Percentiles rank a stretch among this genome's conserved stretches.
These are phyloP conservation scores for Yamadazyma epiphylla DNA, from an alignment of 1,139 yeast genomes.

Conservation along the genomic window DNA sequence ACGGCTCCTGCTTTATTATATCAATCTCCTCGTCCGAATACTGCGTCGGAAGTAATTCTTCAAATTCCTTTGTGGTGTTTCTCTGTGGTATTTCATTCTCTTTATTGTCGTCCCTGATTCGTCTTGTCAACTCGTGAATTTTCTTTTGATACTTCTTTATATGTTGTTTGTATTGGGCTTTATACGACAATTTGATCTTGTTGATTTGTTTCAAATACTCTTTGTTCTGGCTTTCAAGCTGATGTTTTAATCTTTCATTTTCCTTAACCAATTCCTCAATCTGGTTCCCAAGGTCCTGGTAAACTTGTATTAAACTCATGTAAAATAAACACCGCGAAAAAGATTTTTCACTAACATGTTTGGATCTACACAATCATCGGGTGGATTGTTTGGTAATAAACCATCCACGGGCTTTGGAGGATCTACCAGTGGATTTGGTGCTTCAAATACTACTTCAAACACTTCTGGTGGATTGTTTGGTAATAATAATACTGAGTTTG, in stretches of 20 bases:
- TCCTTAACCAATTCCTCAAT: conserved; percentile 4
- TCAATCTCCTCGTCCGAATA: background rate
- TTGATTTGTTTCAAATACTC: conserved; percentile 6
- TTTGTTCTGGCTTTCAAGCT: conserved; percentile 4
- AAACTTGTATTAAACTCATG: conserved; percentile 2
- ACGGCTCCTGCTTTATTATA: too few relatives aligned
- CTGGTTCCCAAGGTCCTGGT: conserved; percentile 8
- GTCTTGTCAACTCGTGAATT: conserved; percentile 9
- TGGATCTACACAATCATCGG: conserved; percentile 8
- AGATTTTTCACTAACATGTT: conserved; percentile 1
- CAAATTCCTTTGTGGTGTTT: background rate
- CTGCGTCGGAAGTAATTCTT: conserved; percentile 1
- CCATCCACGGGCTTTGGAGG: conserved; percentile 5
- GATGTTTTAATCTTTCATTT: conserved; percentile 6
- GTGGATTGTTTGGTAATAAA: conserved; percentile 20
- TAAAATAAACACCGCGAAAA: conserved; percentile 2
- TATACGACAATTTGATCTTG: conserved; percentile 11
- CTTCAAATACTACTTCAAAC: conserved; percentile 1
- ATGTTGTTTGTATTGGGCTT: conserved; percentile 11
- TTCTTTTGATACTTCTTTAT: conserved; percentile 9
- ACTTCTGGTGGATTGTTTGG: too few relatives aligned
- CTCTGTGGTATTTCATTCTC: too few relatives aligned
- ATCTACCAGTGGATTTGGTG: background rate
- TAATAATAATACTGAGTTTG: conserved; percentile 5
- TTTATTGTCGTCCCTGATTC: too few relatives aligned